phyloP scores from a whole-genome alignment of 805 yeast genomes.

The Metschnikowia kofuensis region DNA sequence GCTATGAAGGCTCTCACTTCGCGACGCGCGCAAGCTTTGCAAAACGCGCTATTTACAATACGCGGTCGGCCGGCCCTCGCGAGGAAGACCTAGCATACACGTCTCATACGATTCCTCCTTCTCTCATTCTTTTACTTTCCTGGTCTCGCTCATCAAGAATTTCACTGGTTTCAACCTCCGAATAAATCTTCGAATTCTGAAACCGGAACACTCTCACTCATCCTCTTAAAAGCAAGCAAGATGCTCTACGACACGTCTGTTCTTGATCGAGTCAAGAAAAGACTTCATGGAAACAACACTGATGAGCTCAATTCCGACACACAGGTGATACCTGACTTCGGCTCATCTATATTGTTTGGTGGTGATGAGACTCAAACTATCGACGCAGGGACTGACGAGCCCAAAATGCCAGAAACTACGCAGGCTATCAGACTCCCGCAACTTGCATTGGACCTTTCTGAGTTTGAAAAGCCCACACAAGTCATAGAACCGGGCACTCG shows the following conservation, averaged over 20 bases:
- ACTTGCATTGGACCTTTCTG: slow-evolving; percentile 22
- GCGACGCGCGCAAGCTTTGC: too few species aligned
- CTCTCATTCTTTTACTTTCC: too few species aligned
- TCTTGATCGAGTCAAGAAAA: slow-evolving; percentile 25
- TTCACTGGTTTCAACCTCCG: neutral
- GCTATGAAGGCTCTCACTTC: too few species aligned
- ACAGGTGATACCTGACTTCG: slow-evolving; percentile 16
- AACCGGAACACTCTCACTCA: too few species aligned
- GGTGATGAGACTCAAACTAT: neutral
- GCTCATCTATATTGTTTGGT: slow-evolving; percentile 14
- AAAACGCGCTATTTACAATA: slow-evolving; percentile 3
- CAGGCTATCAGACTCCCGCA: slow-evolving; percentile 29
- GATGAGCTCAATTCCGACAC: slow-evolving; percentile 7
- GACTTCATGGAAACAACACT: slow-evolving; percentile 20
- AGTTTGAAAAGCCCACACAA: slow-evolving; percentile 12
- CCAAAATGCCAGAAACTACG: neutral
- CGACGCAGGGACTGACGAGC: neutral
- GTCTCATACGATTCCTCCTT: neutral
- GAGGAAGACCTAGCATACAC: neutral
- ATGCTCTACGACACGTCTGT: slow-evolving; percentile 11
- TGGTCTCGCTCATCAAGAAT: too few species aligned
- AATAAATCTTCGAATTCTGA: too few species aligned
- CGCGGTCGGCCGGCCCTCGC: neutral
- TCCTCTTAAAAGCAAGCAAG: neutral
- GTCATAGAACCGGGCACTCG: slow-evolving; percentile 4